phyloP scores from a whole-genome alignment of 495 filamentous ascomycete species.

The Friedmanniomyces simplex region DNA sequence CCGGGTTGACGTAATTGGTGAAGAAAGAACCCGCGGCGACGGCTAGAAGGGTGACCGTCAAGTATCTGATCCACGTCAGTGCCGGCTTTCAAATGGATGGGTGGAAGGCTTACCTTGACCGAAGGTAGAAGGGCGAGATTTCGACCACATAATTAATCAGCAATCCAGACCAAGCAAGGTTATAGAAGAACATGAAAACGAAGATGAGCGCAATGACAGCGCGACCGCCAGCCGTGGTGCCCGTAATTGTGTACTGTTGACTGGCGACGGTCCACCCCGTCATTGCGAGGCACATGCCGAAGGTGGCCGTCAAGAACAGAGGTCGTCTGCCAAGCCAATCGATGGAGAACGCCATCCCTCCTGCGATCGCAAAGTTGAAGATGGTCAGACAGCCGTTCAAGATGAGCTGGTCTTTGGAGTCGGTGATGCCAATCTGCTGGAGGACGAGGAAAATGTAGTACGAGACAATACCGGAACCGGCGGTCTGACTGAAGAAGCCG shows the following conservation, averaged over 20 bases:
- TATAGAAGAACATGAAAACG: conserved; percentile 3
- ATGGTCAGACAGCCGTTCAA: conserved; percentile 45
- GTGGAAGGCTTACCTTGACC: not conserved
- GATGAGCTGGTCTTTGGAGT: conserved; percentile 39
- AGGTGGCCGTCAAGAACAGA: conserved; percentile 43
- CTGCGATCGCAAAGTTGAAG: conserved; percentile 45
- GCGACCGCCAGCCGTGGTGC: not conserved
- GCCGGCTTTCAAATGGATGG: no score
- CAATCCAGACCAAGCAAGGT: not conserved
- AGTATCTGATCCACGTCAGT: not conserved
- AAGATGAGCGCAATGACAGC: conserved; percentile 1
- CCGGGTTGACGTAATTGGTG: conserved; percentile 37
- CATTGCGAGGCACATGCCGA: conserved; percentile 43
- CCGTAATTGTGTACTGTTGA: not conserved
- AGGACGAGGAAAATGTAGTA: conserved; percentile 39
- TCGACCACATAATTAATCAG: not conserved
- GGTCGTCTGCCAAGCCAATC: conserved; percentile 47
- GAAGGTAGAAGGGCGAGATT: conserved; percentile 2
- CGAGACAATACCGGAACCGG: conserved; percentile 31
- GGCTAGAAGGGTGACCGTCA: not conserved
- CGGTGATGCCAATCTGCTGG: conserved; percentile 40
- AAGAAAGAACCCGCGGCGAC: conserved; percentile 14
- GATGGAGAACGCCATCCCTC: conserved; percentile 45
- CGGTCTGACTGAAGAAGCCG: conserved; percentile 35
- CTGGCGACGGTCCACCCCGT: conserved; percentile 34